Evolutionary conservation across 1,284 basidiomycete species (phyloP).

Genomic region (Ganoderma multipileum): DNA sequence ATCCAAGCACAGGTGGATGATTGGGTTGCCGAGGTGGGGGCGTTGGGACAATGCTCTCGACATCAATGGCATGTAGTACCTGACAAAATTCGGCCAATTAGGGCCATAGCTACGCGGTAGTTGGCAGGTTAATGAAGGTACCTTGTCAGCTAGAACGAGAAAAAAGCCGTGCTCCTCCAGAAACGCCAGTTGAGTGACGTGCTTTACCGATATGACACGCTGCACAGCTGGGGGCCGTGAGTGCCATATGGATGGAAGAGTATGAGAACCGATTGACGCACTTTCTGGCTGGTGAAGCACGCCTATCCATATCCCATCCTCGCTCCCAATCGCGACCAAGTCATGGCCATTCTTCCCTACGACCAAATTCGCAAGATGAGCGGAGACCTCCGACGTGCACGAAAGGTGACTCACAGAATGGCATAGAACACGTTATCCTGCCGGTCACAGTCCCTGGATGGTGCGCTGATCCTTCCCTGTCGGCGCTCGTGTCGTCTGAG

Average conservation of each 20-base stretch:
- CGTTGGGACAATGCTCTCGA: conserved; percentile 26
- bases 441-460: conserved; percentile 81
- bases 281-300: conserved; percentile 86
- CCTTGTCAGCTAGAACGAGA: conserved; percentile 92
- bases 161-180: conserved; percentile 94
- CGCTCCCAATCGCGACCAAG: conserved; percentile 93
- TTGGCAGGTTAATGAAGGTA: conserved; percentile 37
- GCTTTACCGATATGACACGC: conserved; percentile 83
- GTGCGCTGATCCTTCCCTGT: conserved; percentile 66
- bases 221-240: conserved; percentile 66
- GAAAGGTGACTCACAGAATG: conserved; percentile 73
- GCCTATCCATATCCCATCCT: conserved; percentile 97
- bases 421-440: conserved; percentile 91
- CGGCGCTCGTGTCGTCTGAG: conserved; percentile 83
- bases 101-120: no score
- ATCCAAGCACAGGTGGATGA: conserved; percentile 37
- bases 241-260: background rate
- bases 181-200: conserved; percentile 93
- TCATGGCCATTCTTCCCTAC: conserved; percentile 78
- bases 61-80: conserved; percentile 20
- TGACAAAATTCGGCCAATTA: background rate
- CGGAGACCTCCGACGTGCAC: background rate
- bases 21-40: background rate
- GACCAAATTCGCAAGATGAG: conserved; percentile 45
- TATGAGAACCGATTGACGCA: conserved; percentile 44